Conservation (phyloP, 2,329 filamentous ascomycete genomes). For the Colletotrichum acutatum region DNA sequence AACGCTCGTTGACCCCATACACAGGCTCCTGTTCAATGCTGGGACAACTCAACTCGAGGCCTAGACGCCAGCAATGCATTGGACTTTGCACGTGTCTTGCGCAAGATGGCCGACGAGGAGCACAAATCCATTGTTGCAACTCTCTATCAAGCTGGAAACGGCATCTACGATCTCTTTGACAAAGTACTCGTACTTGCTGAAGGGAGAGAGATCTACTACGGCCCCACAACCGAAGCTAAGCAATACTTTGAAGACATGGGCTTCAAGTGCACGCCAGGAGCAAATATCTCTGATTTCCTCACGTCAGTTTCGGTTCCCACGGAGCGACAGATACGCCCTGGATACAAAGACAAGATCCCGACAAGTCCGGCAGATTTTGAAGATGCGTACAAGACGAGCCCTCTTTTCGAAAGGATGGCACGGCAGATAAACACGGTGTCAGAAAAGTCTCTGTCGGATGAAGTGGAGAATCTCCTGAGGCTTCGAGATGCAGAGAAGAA, state of each 20-base stretch:
- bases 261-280: constrained; percentile 72
- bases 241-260: constrained; percentile 75
- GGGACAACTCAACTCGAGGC: constrained; percentile 80
- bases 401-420: constrained; percentile 49
- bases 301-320: constrained; percentile 78
- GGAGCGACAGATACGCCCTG: constrained; percentile 74
- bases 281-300: constrained; percentile 76
- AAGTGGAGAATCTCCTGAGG: not conserved
- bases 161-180: constrained; percentile 78
- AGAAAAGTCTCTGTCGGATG: not conserved
- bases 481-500: not conserved
- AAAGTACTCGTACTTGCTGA: constrained; percentile 80
- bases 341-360: constrained; percentile 73
- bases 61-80: constrained; percentile 79
- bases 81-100: constrained; percentile 74
- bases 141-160: constrained; percentile 77
- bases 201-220: constrained; percentile 81
- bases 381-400: constrained; percentile 41
- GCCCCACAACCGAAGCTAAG: constrained; percentile 67
- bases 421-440: constrained; percentile 49
- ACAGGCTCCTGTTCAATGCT: constrained; percentile 65
- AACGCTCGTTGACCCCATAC: constrained; percentile 47
- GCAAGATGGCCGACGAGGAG: constrained; percentile 74
- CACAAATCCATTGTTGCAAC: constrained; percentile 72
- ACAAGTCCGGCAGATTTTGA: constrained; percentile 76